Evolutionary conservation across 2,329 filamentous ascomycete species (phyloP), one percentile per base, ranked within the genome.

Genomic region (Colletotrichum tabaci): DNA sequence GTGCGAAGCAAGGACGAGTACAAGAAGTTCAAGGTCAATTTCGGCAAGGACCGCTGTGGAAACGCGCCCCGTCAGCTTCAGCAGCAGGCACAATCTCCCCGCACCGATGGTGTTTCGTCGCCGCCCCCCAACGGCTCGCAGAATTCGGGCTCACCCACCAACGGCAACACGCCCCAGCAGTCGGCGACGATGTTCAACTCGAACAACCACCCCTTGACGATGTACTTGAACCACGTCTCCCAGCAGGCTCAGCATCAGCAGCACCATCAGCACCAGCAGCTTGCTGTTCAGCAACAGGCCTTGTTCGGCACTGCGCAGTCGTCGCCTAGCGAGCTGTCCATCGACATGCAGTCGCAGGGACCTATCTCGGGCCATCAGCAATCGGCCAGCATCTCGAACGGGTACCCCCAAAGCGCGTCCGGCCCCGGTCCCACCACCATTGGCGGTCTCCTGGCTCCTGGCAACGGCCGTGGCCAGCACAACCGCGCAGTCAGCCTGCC

Each of bases 1-100:
- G 91, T 99, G 75, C 91, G 96, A 69, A 93, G 95, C 79, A 95
- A 95, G 80, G 96, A 98, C 53, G 96, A 99, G 79, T 99, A 99
- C 88, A 94, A 92, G 83, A 92, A 96, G 77, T 99, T 99, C 91
- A 99, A 99, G 89, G 96, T 99, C 82, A 99, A 99, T 86, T 99
- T 99, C 80, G 96, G 96, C 83, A 99, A 99, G 86, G 96, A 99
- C 80, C 92, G 96, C 67, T 99, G 96, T 78, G 96, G 96, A 76
- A 99, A 99, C 84, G 93, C 96, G 63, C 96, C 96, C 55, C 92
- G 96, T 72, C 96, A 98, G 84, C 89, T 94, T 75, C 89, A 87
- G 74, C 84, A 86, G 69, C 84, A 92, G 75, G 86, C 88, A 64
- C 89, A 92, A 78, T 92, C 92, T 69, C 93, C 94, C 64, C 90